These are phyloP conservation scores for Populus alba DNA, from an alignment of 345 rosid genomes.

Conservation along the genomic window DNA sequence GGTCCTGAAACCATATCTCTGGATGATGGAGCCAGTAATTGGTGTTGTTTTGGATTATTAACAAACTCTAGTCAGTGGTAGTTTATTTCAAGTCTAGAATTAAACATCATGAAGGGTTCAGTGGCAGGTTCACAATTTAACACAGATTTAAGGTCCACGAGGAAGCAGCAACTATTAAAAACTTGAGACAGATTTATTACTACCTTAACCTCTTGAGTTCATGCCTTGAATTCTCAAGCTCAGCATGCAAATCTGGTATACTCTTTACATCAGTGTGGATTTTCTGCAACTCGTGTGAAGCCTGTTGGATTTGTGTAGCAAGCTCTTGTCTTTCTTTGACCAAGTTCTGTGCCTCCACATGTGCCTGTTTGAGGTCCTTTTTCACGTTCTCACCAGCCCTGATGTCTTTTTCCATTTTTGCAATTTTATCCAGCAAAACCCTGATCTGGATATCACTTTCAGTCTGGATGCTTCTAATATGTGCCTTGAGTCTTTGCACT, in stretches of 20 bases:
- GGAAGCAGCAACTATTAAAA: background rate
- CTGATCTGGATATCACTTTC: conserved; percentile 77
- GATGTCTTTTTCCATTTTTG: conserved; percentile 51
- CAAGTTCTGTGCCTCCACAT: conserved; percentile 59
- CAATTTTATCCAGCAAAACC: conserved; percentile 58
- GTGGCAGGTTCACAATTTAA: background rate
- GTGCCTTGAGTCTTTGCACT: conserved; percentile 56
- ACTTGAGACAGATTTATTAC: conserved; percentile 14
- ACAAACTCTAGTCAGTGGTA: background rate
- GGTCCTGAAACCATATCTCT: background rate
- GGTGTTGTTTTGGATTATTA: background rate
- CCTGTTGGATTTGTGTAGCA: conserved; percentile 48
- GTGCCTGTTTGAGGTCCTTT: conserved; percentile 67
- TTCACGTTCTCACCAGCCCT: conserved; percentile 62
- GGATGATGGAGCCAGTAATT: background rate
- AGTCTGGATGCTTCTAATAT: conserved; percentile 60
- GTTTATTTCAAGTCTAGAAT: background rate
- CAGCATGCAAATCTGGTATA: conserved; percentile 49
- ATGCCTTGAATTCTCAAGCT: conserved; percentile 59
- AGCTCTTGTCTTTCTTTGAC: conserved; percentile 61
- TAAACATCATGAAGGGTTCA: background rate
- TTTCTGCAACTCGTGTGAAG: conserved; percentile 57
- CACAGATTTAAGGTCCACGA: background rate
- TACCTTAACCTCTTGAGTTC: conserved; percentile 73
- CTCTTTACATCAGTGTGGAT: conserved; percentile 40